Evolutionary conservation across 1,284 basidiomycete genomes (phyloP).

Genomic region (Kwoniella shivajii): DNA sequence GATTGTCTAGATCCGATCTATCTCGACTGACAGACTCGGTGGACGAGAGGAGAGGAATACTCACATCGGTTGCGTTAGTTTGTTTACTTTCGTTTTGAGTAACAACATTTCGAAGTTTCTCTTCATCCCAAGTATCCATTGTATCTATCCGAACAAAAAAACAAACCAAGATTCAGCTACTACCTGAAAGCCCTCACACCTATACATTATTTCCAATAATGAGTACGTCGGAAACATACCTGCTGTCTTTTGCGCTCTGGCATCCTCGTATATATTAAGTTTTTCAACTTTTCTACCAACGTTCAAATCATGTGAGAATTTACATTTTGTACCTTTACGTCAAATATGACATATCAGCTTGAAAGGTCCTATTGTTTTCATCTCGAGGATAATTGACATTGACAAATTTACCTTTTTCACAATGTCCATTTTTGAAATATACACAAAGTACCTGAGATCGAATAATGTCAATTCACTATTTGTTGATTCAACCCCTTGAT

Average conservation of each 20-base stretch:
- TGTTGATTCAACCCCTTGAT: not conserved
- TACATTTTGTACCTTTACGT: conserved; percentile 73
- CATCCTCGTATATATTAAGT: conserved; percentile 93
- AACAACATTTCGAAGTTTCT: conserved; percentile 78
- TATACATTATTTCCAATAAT: not conserved
- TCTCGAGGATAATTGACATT: not conserved
- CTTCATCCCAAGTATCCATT: conserved; percentile 98
- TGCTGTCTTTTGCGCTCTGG: conserved; percentile 68
- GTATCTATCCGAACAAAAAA: conserved; percentile 13
- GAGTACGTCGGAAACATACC: conserved; percentile 59
- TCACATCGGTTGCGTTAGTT: conserved; percentile 84
- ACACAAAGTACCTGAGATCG: conserved; percentile 66
- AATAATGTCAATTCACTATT: not conserved
- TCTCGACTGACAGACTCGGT: too few relatives aligned
- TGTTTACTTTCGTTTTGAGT: conserved; percentile 88
- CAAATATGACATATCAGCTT: too few relatives aligned
- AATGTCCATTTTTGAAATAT: conserved; percentile 84
- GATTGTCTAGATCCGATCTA: too few relatives aligned
- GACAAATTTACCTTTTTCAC: conserved; percentile 69
- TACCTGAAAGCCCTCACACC: not conserved
- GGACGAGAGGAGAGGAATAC: too few relatives aligned
- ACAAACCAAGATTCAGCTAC: conserved; percentile 9
- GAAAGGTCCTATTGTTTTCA: conserved; percentile 3
- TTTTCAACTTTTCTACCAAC: conserved; percentile 91
- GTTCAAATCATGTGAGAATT: conserved; percentile 91